Percentiles rank a stretch among this genome's conserved stretches.
These are phyloP conservation scores for Chaetomium sp. DNA, from an alignment of 2,329 filamentous ascomycete species.

Conservation along the genomic window DNA sequence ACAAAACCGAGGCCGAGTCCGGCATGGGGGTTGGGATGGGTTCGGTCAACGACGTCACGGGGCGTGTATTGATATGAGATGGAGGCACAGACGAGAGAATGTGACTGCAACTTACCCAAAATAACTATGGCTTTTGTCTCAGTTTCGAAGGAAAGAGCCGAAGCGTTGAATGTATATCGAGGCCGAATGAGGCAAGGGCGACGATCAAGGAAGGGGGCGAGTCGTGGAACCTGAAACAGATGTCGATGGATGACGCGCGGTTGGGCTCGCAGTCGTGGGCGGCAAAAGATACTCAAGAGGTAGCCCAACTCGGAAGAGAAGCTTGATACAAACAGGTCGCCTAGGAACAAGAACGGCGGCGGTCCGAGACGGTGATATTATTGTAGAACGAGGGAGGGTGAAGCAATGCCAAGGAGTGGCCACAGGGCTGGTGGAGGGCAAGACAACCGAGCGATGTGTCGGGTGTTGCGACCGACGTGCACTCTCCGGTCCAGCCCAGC, in stretches of 20 bases:
- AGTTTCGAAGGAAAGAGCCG: background rate
- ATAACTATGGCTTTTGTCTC: background rate
- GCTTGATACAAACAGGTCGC: constrained; percentile 1
- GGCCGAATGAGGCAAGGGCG: background rate
- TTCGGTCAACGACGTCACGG: constrained; percentile 5
- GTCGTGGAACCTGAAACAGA: constrained; percentile 8
- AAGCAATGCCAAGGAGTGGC: constrained; percentile 34
- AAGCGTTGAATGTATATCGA: background rate
- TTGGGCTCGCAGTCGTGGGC: background rate
- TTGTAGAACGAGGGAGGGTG: constrained; percentile 29
- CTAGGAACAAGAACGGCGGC: constrained; percentile 3
- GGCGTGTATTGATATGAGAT: background rate
- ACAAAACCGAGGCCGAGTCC: constrained; percentile 6
- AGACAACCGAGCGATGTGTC: constrained; percentile 1
- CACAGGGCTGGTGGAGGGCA: constrained; percentile 20
- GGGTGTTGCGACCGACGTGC: background rate
- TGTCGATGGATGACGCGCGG: background rate
- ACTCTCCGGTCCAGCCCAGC: constrained; percentile 16
- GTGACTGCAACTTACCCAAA: background rate
- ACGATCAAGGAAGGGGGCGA: background rate
- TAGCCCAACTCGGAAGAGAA: background rate
- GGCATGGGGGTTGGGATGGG: background rate
- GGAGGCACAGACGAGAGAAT: background rate
- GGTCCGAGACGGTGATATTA: constrained; percentile 22
- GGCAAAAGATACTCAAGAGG: background rate